Evolutionary conservation across 192 early-diverging fungal species (phyloP), one percentile per base, ranked within the genome.

Genomic region (Coemansia sp.): DNA sequence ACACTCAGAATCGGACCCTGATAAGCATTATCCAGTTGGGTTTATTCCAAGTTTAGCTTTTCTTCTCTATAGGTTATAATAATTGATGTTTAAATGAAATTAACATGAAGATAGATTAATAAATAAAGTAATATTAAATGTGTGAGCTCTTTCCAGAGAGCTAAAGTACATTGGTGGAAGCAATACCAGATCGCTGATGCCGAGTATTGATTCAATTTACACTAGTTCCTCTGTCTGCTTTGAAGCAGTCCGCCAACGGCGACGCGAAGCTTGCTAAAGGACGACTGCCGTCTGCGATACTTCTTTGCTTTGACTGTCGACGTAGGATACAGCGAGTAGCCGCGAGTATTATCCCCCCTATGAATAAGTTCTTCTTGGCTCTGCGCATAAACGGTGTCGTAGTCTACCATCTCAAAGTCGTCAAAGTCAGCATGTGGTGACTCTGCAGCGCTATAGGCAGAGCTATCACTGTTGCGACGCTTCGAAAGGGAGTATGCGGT

Each of bases 291-390:
- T 36, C 66, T 65, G 33, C 67, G 73, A 47, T 54, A 43, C 6
- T 61, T 67, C 38, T 51, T 40, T 41, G 11, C 20, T 31, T 63
- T 63, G 61, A 63, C 27, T 49, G 51, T 27, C 22, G 42, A 29
- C 18, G 52, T 44, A 18, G 24, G 44, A 22, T 42, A 44, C 29
- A 66, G 61, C 27, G 63, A 74, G 49, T 68, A 67, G 40, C 52
- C 61, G 47, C 66, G 52, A 9, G 68, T 59, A 42, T 63, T 49
- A 2, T 41, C 13, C 2, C 12, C 18, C 51, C 40, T 65, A 22
- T 44, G 22, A 65, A 65, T 43, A 65, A 46, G 41, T 15, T 60
- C 65, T 18, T 78, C 76, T 44, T 78, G 66, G 67, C 71, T 78
- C 43, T 64, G 63, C 8, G 76, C 62, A 38, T 72, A 72, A 29